Evolutionary conservation across 2,329 filamentous ascomycete genomes (phyloP), one percentile per base, ranked within the genome.

Genomic region (Cytospora leucostoma): DNA sequence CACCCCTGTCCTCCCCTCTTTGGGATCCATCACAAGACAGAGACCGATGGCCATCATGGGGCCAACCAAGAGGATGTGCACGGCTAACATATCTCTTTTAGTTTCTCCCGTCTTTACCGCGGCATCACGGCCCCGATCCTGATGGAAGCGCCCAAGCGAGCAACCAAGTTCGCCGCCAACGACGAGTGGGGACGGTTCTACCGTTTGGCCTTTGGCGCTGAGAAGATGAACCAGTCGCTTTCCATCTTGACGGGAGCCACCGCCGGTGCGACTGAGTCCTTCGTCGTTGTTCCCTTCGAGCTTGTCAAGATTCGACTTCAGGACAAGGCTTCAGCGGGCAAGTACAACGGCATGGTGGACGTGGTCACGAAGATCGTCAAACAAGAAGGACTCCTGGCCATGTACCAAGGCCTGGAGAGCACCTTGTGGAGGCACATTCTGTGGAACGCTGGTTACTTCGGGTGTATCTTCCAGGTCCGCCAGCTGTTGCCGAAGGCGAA

Each of bases 151-250:
- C 78, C 81, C 72, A 97, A 97, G 86, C 88, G 93, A 80, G 94
- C 94, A 51, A 98, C 92, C 81, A 99, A 99, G 79, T 99, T 99
- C 79, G 94, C 95, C 54, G 95, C 95, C 79, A 99, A 99, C 79
- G 95, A 99, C 76, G 92, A 94, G 76, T 99, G 95, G 95, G 95
- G 95, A 72, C 88, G 93, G 78, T 85, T 97, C 79, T 99, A 96
- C 83, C 91, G 93, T 74, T 89, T 90, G 70, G 76, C 90, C 57
- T 98, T 99, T 75, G 92, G 91, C 69, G 83, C 90, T 62, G 78
- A 86, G 62, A 91, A 97, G 81, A 95, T 96, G 88, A 98, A 85
- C 74, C 95, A 99, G 80, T 86, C 87, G 1, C 86, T 99, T 64
- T 96, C 95, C 32, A 86, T 97, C 68, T 86, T 99, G 58, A 99